Conservation (phyloP, 257 asterid species). For the Ilex asprella region DNA sequence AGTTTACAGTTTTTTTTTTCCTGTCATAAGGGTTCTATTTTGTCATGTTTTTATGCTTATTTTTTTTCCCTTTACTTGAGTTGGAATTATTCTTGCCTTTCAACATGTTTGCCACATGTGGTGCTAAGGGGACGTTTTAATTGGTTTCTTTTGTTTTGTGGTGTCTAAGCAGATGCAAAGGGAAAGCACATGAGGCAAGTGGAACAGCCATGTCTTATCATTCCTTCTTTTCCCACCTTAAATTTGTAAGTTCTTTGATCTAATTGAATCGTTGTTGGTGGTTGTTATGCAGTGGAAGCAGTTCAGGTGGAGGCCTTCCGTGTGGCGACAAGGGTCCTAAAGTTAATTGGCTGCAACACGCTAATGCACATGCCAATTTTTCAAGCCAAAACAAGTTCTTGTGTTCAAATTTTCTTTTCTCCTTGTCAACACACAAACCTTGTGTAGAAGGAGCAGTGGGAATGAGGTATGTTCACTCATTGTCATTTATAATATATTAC, state of each 20-base stretch:
- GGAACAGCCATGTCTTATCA: not conserved
- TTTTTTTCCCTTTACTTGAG: not conserved
- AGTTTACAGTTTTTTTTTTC: too few species aligned
- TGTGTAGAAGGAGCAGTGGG: constrained; percentile 32
- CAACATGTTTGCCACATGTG: not conserved
- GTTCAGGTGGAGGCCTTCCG: constrained; percentile 28
- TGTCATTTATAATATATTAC: not conserved
- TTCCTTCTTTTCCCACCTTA: not conserved
- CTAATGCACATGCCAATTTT: constrained; percentile 52
- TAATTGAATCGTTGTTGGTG: constrained; percentile 4
- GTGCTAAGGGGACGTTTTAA: constrained; percentile 8
- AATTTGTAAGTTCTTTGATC: not conserved
- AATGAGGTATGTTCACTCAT: constrained; percentile 44
- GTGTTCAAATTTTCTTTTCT: constrained; percentile 57
- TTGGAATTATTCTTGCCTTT: too few species aligned
- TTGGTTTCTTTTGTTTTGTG: not conserved
- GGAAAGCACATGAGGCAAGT: constrained; percentile 40
- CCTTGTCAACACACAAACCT: constrained; percentile 64
- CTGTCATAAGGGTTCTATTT: too few species aligned
- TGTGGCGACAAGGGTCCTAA: constrained; percentile 30
- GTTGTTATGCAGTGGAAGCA: constrained; percentile 31
- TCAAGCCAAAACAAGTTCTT: constrained; percentile 52
- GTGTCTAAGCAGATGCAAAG: constrained; percentile 26
- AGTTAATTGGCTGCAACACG: constrained; percentile 72
- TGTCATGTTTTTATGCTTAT: not conserved